Conservation (phyloP, 2,329 filamentous ascomycete genomes). For the Coniochaeta sp. region DNA sequence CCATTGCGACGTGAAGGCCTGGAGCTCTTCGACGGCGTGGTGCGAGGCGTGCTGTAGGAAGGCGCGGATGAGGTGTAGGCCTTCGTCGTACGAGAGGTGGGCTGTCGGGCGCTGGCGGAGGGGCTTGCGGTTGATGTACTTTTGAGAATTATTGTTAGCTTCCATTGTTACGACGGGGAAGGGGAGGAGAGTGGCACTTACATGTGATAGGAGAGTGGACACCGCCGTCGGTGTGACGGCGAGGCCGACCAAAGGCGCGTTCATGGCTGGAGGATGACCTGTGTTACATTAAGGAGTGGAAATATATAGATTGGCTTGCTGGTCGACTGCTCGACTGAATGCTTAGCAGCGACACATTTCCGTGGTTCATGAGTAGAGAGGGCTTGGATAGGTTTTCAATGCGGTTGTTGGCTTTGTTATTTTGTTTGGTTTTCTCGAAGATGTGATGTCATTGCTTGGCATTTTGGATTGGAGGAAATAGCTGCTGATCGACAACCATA, state of each 20-base stretch:
- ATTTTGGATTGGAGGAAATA: neutral
- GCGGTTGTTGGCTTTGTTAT: neutral
- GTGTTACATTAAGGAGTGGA: neutral
- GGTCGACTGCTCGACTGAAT: neutral
- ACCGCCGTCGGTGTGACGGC: slow-evolving; percentile 85
- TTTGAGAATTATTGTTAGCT: neutral
- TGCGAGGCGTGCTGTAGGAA: slow-evolving; percentile 82
- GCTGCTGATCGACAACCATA: neutral
- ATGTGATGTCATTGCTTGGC: neutral
- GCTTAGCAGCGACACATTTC: neutral
- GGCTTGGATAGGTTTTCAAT: neutral
- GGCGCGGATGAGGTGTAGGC: slow-evolving; percentile 75
- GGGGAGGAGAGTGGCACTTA: slow-evolving; percentile 32
- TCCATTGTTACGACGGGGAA: neutral
- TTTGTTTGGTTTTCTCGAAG: neutral
- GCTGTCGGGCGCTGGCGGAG: slow-evolving; percentile 75
- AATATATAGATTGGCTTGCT: neutral
- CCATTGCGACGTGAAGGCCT: slow-evolving; percentile 86
- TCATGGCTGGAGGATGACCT: slow-evolving; percentile 36
- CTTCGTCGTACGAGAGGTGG: slow-evolving; percentile 91
- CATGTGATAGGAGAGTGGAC: slow-evolving; percentile 80
- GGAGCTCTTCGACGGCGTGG: slow-evolving; percentile 87
- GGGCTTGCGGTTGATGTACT: slow-evolving; percentile 78
- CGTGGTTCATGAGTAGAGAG: neutral
- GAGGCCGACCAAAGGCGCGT: slow-evolving; percentile 72